phyloP scores from a whole-genome alignment of 805 yeast genomes.

The Saturnispora sekii region DNA sequence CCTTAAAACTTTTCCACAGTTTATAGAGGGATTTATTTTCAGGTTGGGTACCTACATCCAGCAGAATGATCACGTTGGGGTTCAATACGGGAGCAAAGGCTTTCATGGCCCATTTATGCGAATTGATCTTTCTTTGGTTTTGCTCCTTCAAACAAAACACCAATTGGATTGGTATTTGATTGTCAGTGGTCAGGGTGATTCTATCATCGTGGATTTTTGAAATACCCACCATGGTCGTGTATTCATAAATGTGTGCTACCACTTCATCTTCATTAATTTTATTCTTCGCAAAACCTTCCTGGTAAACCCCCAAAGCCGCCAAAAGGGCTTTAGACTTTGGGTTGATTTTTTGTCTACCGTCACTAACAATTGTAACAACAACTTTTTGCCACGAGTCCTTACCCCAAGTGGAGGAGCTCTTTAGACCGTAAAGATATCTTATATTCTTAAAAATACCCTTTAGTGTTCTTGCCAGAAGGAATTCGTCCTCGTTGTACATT shows the following conservation, averaged over 20 bases:
- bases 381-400: constrained; percentile 90
- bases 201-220: constrained; percentile 45
- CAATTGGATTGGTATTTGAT: constrained; percentile 74
- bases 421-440: constrained; percentile 56
- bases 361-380: constrained; percentile 82
- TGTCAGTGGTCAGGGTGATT: constrained; percentile 58
- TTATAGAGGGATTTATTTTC: constrained; percentile 75
- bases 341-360: constrained; percentile 80
- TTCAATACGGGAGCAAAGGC: constrained; percentile 76
- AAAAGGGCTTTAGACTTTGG: constrained; percentile 70
- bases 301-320: constrained; percentile 84
- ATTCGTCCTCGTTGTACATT: constrained; percentile 83
- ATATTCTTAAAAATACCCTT: constrained; percentile 89
- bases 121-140: constrained; percentile 83
- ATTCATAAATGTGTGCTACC: constrained; percentile 83
- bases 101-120: constrained; percentile 95
- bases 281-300: constrained; percentile 92
- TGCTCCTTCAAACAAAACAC: constrained; percentile 84
- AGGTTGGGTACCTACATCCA: constrained; percentile 95
- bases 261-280: constrained; percentile 77
- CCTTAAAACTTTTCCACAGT: constrained; percentile 77
- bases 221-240: constrained; percentile 85
- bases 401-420: constrained; percentile 77
- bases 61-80: constrained; percentile 73
- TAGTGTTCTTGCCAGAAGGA: constrained; percentile 71